Conservation (phyloP, 768 basidiomycete species). For the Lentinula aciculospora region DNA sequence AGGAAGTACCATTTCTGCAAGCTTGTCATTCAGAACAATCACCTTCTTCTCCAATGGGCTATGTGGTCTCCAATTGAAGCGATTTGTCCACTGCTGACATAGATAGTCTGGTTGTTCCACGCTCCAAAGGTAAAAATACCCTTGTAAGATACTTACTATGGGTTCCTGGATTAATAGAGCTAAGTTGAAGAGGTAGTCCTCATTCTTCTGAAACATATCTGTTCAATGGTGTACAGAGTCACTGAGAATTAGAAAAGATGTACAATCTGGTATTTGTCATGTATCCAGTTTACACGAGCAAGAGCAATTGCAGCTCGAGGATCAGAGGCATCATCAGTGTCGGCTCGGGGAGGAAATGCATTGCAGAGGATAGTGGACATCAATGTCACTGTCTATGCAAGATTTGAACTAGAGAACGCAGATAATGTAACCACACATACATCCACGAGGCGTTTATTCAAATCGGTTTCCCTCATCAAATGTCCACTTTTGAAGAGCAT, state of each 20-base stretch:
- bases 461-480: not conserved
- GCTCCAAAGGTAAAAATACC: not conserved
- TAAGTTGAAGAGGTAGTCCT: not conserved
- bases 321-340: not conserved
- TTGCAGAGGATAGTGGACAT: not conserved
- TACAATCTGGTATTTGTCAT: not conserved
- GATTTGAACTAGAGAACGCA: not conserved
- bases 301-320: not conserved
- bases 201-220: not conserved
- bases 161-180: not conserved
- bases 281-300: not conserved
- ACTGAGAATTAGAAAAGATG: not conserved
- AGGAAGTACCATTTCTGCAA: no score
- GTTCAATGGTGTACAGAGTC: not conserved
- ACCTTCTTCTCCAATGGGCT: not conserved
- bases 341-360: not conserved
- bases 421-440: not conserved
- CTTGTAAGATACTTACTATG: not conserved
- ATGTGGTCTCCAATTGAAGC: not conserved
- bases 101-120: no score
- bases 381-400: slow-evolving; percentile 14
- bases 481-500: not conserved
- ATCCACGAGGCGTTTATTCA: not conserved
- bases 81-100: not conserved
- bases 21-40: not conserved